Evolutionary conservation across 2,329 filamentous ascomycete species (phyloP).

Genomic region (Hypoxylon sp.): DNA sequence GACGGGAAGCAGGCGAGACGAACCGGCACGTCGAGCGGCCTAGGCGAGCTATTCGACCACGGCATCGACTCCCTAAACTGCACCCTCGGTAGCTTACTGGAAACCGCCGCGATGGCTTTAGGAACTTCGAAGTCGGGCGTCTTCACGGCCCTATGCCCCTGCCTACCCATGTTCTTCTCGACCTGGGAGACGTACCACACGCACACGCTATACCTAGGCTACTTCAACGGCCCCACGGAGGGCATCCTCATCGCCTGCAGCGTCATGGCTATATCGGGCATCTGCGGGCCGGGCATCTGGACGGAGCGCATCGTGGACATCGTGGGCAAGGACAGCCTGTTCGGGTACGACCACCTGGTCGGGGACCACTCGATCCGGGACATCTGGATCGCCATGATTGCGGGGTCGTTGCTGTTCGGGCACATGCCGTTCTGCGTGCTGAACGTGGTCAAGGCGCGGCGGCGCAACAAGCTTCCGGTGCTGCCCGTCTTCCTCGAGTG

Average conservation of each 20-base stretch:
- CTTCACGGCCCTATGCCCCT: constrained; percentile 91
- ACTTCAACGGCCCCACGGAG: constrained; percentile 97
- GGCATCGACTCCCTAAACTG: constrained; percentile 99
- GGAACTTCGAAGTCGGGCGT: constrained; percentile 86
- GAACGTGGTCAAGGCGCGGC: constrained; percentile 84
- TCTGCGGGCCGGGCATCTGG: constrained; percentile 91
- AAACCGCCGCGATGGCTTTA: constrained; percentile 92
- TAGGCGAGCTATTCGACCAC: constrained; percentile 98
- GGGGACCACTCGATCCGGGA: constrained; percentile 83
- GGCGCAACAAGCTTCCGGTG: constrained; percentile 77
- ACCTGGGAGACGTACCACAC: constrained; percentile 99
- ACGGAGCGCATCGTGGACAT: constrained; percentile 77
- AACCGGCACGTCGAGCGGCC: constrained; percentile 92
- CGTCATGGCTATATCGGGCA: constrained; percentile 88
- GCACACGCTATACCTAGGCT: constrained; percentile 94
- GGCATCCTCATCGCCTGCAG: constrained; percentile 88
- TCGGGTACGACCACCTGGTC: constrained; percentile 68
- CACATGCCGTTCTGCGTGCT: constrained; percentile 91
- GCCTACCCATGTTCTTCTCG: constrained; percentile 98
- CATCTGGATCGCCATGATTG: constrained; percentile 82
- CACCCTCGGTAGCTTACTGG: constrained; percentile 88
- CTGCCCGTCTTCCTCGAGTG: constrained; percentile 91
- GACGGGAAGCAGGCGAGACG: constrained; percentile 97
- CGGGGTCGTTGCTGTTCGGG: constrained; percentile 72
- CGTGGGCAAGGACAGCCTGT: constrained; percentile 68